Evolutionary conservation across 805 yeast species (phyloP).

Genomic region (Schwanniomyces polymorphus): DNA sequence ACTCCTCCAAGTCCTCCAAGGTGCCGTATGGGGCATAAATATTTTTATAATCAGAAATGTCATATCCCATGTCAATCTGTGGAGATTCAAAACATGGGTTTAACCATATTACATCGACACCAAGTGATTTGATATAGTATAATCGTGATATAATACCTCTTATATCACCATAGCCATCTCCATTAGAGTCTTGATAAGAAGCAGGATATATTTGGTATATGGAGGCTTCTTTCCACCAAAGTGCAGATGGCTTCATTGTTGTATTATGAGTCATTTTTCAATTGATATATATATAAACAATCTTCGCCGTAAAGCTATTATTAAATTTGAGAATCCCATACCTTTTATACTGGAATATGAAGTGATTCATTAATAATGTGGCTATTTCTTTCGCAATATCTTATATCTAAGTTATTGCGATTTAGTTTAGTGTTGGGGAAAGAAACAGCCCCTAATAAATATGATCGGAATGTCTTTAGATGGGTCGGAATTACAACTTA

Average conservation of each 20-base stretch:
- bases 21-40: slow-evolving; percentile 56
- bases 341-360: no score
- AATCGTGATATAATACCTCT: slow-evolving; percentile 52
- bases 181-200: slow-evolving; percentile 56
- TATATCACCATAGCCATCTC: slow-evolving; percentile 60
- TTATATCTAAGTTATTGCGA: no score
- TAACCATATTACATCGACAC: slow-evolving; percentile 55
- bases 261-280: no score
- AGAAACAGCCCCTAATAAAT: no score
- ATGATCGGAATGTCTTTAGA: no score
- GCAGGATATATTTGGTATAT: slow-evolving; percentile 65
- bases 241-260: not conserved
- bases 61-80: slow-evolving; percentile 64
- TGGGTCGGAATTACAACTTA: no score
- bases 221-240: slow-evolving; percentile 60
- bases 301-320: no score
- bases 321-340: no score
- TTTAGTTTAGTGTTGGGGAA: no score
- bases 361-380: no score
- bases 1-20: slow-evolving; percentile 49
- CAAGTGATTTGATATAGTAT: slow-evolving; percentile 51
- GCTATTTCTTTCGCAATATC: no score
- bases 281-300: no score
- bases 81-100: slow-evolving; percentile 61
- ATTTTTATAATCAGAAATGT: slow-evolving; percentile 53